A percentile compares a stretch with the other conserved stretches of the same genome.
phyloP scores from a whole-genome alignment of 225 moss, liverwort and hornwort species.

The Rhytidiadelphus loreus region DNA sequence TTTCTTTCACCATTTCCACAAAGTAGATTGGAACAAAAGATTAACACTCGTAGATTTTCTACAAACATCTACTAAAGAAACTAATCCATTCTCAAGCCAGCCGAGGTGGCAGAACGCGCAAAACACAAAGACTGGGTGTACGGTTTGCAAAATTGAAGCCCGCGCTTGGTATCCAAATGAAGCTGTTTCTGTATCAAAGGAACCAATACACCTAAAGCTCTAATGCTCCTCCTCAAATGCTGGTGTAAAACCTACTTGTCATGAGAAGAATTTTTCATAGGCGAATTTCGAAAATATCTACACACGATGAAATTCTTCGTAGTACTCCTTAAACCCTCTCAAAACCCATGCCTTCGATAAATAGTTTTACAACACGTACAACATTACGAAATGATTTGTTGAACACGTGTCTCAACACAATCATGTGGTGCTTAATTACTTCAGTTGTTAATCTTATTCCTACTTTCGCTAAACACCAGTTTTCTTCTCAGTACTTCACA shows the following conservation, averaged over 20 bases:
- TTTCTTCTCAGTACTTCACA: background rate
- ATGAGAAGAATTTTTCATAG: background rate
- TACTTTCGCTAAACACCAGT: background rate
- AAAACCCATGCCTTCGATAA: background rate
- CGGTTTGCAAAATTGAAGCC: background rate
- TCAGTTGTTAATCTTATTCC: background rate
- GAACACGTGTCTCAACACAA: background rate
- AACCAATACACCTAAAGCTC: background rate
- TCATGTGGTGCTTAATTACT: background rate
- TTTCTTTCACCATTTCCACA: background rate
- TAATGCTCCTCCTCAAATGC: background rate
- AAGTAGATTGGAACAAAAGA: background rate
- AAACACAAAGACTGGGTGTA: background rate
- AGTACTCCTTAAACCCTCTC: slow-evolving; percentile 2
- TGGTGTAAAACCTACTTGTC: background rate
- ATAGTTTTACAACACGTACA: background rate
- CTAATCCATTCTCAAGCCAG: background rate
- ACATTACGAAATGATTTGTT: background rate
- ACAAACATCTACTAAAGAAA: background rate
- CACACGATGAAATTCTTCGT: background rate
- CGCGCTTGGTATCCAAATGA: background rate
- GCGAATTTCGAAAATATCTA: background rate
- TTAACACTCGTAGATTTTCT: background rate
- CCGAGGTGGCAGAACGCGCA: background rate
- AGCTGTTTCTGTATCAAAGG: background rate